Evolutionary conservation across 2,329 filamentous ascomycete species (phyloP), one percentile per base, ranked within the genome.

Genomic region (Pseudogymnoascus sp.): DNA sequence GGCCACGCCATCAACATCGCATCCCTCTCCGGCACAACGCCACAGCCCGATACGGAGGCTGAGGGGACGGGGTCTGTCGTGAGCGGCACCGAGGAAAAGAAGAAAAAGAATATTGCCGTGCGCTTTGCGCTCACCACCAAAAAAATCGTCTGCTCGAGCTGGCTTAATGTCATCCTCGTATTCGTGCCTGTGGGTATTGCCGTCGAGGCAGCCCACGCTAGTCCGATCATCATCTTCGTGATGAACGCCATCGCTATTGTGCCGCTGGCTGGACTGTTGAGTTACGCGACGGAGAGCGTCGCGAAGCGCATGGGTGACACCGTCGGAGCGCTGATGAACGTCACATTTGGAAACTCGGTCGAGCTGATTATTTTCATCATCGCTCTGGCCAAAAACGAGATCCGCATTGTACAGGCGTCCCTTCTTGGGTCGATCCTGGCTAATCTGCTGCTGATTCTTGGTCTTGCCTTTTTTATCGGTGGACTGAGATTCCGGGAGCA

Each of bases 331-430:
- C 75, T 91, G 69, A 82, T 91, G 72, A 91, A 91, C 70, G 86
- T 91, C 65, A 90, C 88, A 7, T 90, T 91, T 77, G 88, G 89
- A 68, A 91, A 92, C 73, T 87, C 89, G 21, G 89, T 91, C 23
- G 89, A 92, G 75, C 76, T 92, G 72, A 91, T 92, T 72, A 90
- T 92, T 67, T 91, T 90, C 74, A 91, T 87, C 73, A 91, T 93
- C 75, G 89, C 89, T 50, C 78, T 93, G 28, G 84, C 87, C 69
- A 91, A 91, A 81, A 81, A 91, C 75, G 86, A 96, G 78, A 95
- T 96, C 66, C 87, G 90, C 65, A 93, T 96, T 69, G 93, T 96
- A 23, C 93, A 96, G 76, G 91, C 93, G 12, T 96, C 93, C 0
- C 79, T 96, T 60, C 81, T 97, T 31, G 93, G 93, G 44, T 96